Evolutionary conservation across 106 monocot species (phyloP), one percentile per base, ranked within the genome.

Genomic region (Apostasia ramifera): DNA sequence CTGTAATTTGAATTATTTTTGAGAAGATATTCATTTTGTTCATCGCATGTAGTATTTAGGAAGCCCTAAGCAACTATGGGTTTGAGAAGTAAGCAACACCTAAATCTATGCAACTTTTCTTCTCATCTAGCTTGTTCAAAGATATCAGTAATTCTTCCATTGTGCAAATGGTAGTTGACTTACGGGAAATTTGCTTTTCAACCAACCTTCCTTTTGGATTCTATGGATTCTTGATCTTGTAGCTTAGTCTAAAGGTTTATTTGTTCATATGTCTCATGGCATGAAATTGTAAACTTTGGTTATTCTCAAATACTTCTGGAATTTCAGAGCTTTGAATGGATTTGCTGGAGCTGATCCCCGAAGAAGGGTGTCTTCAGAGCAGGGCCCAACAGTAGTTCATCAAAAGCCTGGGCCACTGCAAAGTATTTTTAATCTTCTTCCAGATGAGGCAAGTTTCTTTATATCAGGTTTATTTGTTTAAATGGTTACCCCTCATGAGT

Each of bases 361-460:
- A 47, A 93, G 93, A 76, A 78, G 89, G 54, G 51, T 87, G 61
- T 73, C 87, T 77, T 83, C 79, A 71, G 92, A 93, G 70, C 86
- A 86, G 78, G 89, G 76, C 7, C 98, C 83, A 11, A 98, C 87
- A 4, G 83, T 98, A 41, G 98, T 98, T 77, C 98, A 93, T 81
- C 98, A 93, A 57, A 93, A 98, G 60, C 93, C 98, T 56, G 90
- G 98, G 38, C 85, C 81, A 40, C 70, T 98, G 74, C 98, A 98
- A 67, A 90, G 90, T 40, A 85, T 89, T 59, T 98, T 98, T 81
- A 70, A 71, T 76, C 93, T 93, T 78, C 87, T 78, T 64, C 93
- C 93, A 38, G 90, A 93, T 76, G 98, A 98, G 93, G 98, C 72
- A 67, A 79, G 73, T 59, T 50, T 40, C 4, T 46, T 53, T 14